Base-by-base conservation (phyloP, 306 rosid genomes). In the Calophaca sinica region DNA sequence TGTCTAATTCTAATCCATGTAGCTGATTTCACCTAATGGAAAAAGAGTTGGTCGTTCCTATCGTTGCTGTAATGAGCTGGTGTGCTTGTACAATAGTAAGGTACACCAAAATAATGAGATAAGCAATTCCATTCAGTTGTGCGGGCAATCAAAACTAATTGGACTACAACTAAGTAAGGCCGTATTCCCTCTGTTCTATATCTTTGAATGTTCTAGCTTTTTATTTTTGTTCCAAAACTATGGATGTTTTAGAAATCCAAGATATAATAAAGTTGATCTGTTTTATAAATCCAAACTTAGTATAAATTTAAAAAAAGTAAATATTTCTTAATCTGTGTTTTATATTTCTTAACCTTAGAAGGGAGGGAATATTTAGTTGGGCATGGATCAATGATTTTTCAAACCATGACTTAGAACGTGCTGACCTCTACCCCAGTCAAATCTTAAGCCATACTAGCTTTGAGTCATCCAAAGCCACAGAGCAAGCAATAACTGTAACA, bases 401-500 rank as follows among this genome's bases (percentile, higher is more conserved):
- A 68, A 67, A 42, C 59, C 31, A 32, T 42, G 50, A 55, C 49
- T 10, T 13, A 46, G 69, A 45, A 33, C 9, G 7, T 20, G 38
- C 66, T 13, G 8, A 11, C n/a, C 5, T 20, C 1, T 32, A 9
- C 4, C 51, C 29, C 50, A 6, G 3, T 15, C 49, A 53, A 13
- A 38, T 52, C 58, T 46, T 69, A 52, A 48, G 54, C 69, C 76
- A 36, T 31, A 52, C 45, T 61, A 49, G 2, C 62, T 41, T 36
- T 11, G 38, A 9, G 39, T 51, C 68, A 83, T 28, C 66, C 53
- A 79, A 60, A 20, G 26, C 26, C 26, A 20, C 26, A 20, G 26
- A 20, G 26, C 26, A 20, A 20, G 26, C 26, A 20, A 20, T 20
- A 20, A 20, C 26, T 20, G 26, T 20, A 20, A 57, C 68, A 64